Evolutionary conservation across 2,329 filamentous ascomycete genomes (phyloP).

Genomic region (Thielaviopsis populi): DNA sequence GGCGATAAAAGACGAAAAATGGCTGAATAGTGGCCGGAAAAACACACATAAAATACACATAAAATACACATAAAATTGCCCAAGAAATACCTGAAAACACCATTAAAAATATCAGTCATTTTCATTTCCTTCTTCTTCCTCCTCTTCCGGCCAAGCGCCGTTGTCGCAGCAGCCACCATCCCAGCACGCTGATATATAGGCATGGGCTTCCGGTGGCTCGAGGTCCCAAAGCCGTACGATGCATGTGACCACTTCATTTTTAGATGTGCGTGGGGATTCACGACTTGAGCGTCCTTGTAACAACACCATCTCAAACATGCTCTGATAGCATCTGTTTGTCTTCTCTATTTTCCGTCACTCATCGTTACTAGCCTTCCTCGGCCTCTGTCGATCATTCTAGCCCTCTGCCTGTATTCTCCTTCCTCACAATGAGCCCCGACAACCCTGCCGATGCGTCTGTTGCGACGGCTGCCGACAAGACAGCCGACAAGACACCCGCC

Average conservation of each 20-base stretch:
- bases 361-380: not conserved
- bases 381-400: not conserved
- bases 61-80: not conserved
- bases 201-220: no score
- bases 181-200: no score
- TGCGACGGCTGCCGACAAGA: conserved; percentile 1
- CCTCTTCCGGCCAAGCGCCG: not conserved
- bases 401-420: not conserved
- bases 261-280: no score
- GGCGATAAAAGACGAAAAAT: no score
- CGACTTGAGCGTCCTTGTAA: no score
- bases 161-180: not conserved
- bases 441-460: not conserved
- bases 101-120: not conserved
- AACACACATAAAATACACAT: no score
- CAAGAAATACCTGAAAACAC: no score
- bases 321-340: not conserved
- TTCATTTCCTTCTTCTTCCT: not conserved
- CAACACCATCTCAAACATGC: no score
- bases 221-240: no score
- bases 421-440: not conserved
- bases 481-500: not conserved
- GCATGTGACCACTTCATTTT: no score
- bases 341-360: not conserved
- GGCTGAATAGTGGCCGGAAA: no score